A percentile compares a stretch with the other conserved stretches of the same genome.
These are phyloP conservation scores for Hypoxylon intermedium DNA, from an alignment of 495 filamentous ascomycete species.

Conservation along the genomic window DNA sequence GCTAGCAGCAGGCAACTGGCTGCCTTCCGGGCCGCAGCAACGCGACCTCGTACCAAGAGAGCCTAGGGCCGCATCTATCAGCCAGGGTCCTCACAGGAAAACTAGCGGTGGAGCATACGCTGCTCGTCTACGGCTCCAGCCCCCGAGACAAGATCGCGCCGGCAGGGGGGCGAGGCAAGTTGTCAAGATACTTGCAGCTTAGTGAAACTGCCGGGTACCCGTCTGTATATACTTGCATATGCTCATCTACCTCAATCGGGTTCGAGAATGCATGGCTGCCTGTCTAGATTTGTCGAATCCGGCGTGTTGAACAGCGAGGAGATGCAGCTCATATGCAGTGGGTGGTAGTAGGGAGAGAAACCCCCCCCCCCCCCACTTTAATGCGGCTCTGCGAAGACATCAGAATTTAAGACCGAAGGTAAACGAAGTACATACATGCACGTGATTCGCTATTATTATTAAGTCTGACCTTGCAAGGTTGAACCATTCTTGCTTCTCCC, in stretches of 20 bases:
- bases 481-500: no score
- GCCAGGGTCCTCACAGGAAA: constrained; percentile 4
- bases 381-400: constrained; percentile 12
- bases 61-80: constrained; percentile 24
- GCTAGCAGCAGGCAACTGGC: constrained; percentile 19
- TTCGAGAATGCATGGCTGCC: constrained; percentile 2
- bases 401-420: background rate
- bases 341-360: no score
- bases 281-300: background rate
- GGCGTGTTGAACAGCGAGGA: no score
- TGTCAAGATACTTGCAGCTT: constrained; percentile 3
- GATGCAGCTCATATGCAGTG: background rate
- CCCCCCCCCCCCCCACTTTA: no score
- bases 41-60: background rate
- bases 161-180: constrained; percentile 6
- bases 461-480: no score
- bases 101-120: constrained; percentile 21
- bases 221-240: background rate
- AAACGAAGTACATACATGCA: no score
- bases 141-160: background rate
- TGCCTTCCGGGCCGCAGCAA: constrained; percentile 12
- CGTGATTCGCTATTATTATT: no score
- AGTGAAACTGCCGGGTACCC: constrained; percentile 2
- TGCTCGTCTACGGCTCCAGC: constrained; percentile 7
- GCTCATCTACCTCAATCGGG: constrained; percentile 6